phyloP scores from a whole-genome alignment of 2,329 filamentous ascomycete genomes.

The Venturiaceae sp. region DNA sequence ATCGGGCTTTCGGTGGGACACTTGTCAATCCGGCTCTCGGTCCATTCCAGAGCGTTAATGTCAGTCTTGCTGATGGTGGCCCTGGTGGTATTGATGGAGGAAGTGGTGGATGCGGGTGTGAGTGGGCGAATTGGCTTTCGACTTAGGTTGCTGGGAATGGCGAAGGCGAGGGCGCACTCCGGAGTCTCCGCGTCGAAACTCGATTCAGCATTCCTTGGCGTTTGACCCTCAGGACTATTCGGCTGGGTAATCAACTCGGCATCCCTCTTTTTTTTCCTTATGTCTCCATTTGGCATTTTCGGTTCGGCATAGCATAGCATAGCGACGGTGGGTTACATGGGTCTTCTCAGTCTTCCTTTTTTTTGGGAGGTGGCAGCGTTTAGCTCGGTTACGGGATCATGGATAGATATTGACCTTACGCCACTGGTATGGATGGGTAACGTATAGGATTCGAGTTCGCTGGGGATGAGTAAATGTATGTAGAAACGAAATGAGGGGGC shows the following conservation, averaged over 20 bases:
- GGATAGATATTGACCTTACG: not conserved
- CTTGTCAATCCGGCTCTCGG: slow-evolving; percentile 41
- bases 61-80: slow-evolving; percentile 12
- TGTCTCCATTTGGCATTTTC: not conserved
- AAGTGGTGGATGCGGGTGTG: slow-evolving; percentile 48
- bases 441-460: not conserved
- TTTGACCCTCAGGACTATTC: not conserved
- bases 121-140: slow-evolving; percentile 45
- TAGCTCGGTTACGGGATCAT: not conserved
- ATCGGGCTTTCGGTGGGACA: slow-evolving; percentile 39
- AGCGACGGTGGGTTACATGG: not conserved
- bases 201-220: not conserved
- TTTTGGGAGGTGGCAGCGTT: not conserved
- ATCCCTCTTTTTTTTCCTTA: not conserved
- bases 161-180: too few species aligned
- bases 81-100: slow-evolving; percentile 48
- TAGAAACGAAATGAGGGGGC: not conserved
- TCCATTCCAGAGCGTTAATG: slow-evolving; percentile 27
- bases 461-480: not conserved
- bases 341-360: not conserved
- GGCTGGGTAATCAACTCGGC: not conserved
- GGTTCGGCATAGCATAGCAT: not conserved
- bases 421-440: not conserved
- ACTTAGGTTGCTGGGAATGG: not conserved
- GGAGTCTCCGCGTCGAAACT: not conserved